Evolutionary conservation across 306 rosid species (phyloP).

Genomic region (Vigna trinervia): DNA sequence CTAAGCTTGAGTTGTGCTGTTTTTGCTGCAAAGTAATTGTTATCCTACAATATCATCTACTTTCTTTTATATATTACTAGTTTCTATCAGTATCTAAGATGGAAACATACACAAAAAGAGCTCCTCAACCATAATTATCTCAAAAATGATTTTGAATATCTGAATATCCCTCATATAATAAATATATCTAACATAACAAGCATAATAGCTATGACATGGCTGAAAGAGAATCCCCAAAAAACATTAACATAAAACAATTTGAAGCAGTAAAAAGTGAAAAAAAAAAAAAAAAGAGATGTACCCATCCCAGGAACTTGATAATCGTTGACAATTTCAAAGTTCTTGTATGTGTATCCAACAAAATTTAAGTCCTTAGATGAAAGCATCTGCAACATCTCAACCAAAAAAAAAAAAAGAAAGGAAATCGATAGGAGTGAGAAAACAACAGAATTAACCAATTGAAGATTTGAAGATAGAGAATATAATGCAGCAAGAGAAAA

Average conservation of each 20-base stretch:
- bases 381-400: slow-evolving; percentile 75
- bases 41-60: too few relatives aligned
- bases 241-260: slow-evolving; percentile 17
- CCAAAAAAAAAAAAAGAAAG: slow-evolving; percentile 9
- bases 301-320: slow-evolving; percentile 98
- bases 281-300: slow-evolving; percentile 45
- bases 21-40: too few relatives aligned
- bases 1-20: too few relatives aligned
- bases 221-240: slow-evolving; percentile 12
- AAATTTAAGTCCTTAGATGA: slow-evolving; percentile 97
- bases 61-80: too few relatives aligned
- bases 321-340: slow-evolving; percentile 94
- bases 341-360: slow-evolving; percentile 96
- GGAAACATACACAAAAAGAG: slow-evolving; percentile 5
- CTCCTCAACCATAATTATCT: slow-evolving; percentile 7
- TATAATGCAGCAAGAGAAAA: background rate
- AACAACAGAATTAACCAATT: slow-evolving; percentile 26
- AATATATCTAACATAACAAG: background rate
- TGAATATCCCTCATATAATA: background rate
- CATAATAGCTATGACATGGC: slow-evolving; percentile 16
- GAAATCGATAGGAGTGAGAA: background rate
- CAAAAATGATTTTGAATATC: background rate
- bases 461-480: slow-evolving; percentile 24
- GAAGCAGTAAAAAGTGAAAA: slow-evolving; percentile 3
- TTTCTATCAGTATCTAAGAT: slow-evolving; percentile 1